These are phyloP conservation scores for Spizellomyces sp. DNA, from an alignment of 192 early-diverging fungal species.

Conservation along the genomic window DNA sequence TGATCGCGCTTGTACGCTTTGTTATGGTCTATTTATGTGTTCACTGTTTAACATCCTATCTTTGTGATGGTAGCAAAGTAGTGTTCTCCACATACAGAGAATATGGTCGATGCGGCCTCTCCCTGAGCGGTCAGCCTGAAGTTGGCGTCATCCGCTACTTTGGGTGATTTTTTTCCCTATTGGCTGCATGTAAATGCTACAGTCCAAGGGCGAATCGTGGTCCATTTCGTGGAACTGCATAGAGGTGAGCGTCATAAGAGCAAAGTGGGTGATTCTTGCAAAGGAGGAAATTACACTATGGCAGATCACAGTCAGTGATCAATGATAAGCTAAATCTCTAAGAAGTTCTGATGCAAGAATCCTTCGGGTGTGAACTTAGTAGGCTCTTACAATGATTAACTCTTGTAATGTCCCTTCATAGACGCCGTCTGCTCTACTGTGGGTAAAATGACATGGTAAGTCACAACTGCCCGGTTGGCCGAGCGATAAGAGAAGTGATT, in stretches of 20 bases:
- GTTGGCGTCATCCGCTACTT: not conserved
- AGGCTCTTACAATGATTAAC: not conserved
- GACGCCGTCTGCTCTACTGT: not conserved
- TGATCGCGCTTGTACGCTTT: not conserved
- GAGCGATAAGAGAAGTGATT: not conserved
- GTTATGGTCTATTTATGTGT: not conserved
- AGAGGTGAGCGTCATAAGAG: not conserved
- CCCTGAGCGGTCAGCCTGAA: too few species aligned
- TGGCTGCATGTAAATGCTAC: not conserved
- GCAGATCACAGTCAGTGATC: conserved; percentile 1
- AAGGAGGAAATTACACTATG: conserved; percentile 9
- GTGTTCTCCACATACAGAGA: too few species aligned
- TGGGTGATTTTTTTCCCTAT: not conserved
- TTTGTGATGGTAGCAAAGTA: not conserved
- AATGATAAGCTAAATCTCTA: conserved; percentile 7
- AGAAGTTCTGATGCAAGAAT: conserved; percentile 14
- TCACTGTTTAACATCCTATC: conserved; percentile 1
- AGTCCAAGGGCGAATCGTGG: not conserved
- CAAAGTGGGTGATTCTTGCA: not conserved
- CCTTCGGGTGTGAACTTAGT: not conserved
- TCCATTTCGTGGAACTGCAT: not conserved
- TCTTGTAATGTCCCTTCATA: not conserved
- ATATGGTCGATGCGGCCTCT: too few species aligned
- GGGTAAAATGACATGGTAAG: not conserved
- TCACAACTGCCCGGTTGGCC: not conserved